A percentile compares a stretch with the other conserved stretches of the same genome.
Evolutionary conservation across 495 filamentous ascomycete genomes (phyloP).

Genomic region (Aspergillus taichungensis): DNA sequence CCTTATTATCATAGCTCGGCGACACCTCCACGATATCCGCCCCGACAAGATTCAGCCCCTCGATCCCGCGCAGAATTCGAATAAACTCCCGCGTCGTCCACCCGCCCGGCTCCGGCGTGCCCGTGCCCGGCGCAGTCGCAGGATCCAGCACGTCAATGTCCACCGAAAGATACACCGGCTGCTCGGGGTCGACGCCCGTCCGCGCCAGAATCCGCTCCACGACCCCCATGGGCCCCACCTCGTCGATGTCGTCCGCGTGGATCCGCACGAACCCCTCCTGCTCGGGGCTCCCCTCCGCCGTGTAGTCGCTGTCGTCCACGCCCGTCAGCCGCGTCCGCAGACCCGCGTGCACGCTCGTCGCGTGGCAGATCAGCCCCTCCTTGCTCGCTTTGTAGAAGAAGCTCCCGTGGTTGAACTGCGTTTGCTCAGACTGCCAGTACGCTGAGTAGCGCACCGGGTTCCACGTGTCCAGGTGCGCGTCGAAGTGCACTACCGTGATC

Average conservation of each 20-base stretch:
- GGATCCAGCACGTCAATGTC: slow-evolving; percentile 74
- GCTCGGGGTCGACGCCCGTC: slow-evolving; percentile 53
- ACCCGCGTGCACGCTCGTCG: slow-evolving; percentile 66
- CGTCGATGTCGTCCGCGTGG: slow-evolving; percentile 63
- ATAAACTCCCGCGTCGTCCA: slow-evolving; percentile 70
- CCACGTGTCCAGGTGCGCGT: slow-evolving; percentile 79
- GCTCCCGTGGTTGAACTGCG: slow-evolving; percentile 71
- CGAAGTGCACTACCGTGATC: slow-evolving; percentile 76
- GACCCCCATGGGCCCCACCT: slow-evolving; percentile 49
- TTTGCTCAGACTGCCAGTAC: slow-evolving; percentile 60
- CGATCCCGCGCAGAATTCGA: slow-evolving; percentile 57
- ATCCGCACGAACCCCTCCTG: slow-evolving; percentile 57
- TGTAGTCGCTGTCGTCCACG: slow-evolving; percentile 56
- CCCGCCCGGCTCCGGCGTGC: slow-evolving; percentile 65
- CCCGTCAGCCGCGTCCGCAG: slow-evolving; percentile 65
- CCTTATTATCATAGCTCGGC: slow-evolving; percentile 75
- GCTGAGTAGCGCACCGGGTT: slow-evolving; percentile 69
- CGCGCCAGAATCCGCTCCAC: slow-evolving; percentile 48
- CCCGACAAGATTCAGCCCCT: slow-evolving; percentile 62
- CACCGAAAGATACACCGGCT: slow-evolving; percentile 62
- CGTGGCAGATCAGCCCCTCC: slow-evolving; percentile 63
- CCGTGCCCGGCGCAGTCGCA: slow-evolving; percentile 61
- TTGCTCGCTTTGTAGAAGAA: slow-evolving; percentile 79
- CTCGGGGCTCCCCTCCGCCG: slow-evolving; percentile 33
- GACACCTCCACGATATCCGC: slow-evolving; percentile 81